Percentiles rank a stretch among this genome's conserved stretches.
phyloP scores from a whole-genome alignment of 257 asterid genomes.

The Solanum commersonii region DNA sequence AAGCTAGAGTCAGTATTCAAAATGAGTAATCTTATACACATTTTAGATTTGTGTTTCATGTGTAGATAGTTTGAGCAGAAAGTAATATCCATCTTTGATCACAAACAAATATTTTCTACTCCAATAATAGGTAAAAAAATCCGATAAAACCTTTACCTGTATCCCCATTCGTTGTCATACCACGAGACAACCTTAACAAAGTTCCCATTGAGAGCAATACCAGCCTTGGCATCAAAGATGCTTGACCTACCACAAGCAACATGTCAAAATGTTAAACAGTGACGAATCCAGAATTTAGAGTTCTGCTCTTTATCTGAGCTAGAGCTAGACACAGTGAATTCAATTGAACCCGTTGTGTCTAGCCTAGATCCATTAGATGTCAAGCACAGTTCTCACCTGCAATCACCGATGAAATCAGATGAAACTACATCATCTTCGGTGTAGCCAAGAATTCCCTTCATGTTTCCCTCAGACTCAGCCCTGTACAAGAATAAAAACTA shows the following conservation, averaged over 20 bases:
- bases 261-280: not conserved
- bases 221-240: slow-evolving; percentile 62
- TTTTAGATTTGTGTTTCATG: not conserved
- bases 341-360: too few relatives aligned
- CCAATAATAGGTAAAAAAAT: not conserved
- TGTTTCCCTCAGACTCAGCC: slow-evolving; percentile 33
- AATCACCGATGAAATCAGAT: slow-evolving; percentile 42
- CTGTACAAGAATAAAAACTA: slow-evolving; percentile 2
- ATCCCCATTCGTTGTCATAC: slow-evolving; percentile 69
- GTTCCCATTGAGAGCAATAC: slow-evolving; percentile 41
- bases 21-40: not conserved
- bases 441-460: slow-evolving; percentile 61
- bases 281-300: not conserved
- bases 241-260: slow-evolving; percentile 35
- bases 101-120: not conserved
- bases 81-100: not conserved
- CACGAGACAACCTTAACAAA: slow-evolving; percentile 49
- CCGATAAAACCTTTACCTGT: slow-evolving; percentile 22
- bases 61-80: not conserved
- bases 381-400: slow-evolving; percentile 18
- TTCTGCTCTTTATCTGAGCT: not conserved
- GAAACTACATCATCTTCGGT: slow-evolving; percentile 59
- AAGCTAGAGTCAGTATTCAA: too few relatives aligned
- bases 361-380: too few relatives aligned
- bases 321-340: not conserved